phyloP scores from a whole-genome alignment of 1,284 basidiomycete species.

The Earliella scabrosa region DNA sequence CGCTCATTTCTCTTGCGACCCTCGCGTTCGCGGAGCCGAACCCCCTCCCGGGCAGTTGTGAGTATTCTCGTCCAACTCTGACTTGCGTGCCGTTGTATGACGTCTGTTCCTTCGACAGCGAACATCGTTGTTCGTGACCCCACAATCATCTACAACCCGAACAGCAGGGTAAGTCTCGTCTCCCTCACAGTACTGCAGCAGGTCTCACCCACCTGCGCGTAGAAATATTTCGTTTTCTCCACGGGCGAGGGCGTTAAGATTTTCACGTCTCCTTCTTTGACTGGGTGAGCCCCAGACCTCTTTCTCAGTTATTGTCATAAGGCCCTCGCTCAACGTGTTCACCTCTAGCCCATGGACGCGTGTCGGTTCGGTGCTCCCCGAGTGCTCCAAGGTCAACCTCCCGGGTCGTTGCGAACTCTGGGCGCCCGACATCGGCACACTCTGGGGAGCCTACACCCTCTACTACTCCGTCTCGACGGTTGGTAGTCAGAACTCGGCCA shows the following conservation, averaged over 20 bases:
- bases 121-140: constrained; percentile 4
- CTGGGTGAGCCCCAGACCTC: neutral
- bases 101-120: neutral
- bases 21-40: constrained; percentile 9
- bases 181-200: neutral
- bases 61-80: neutral
- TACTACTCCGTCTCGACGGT: constrained; percentile 39
- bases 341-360: constrained; percentile 11
- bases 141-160: constrained; percentile 2
- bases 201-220: neutral
- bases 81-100: neutral
- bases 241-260: constrained; percentile 2
- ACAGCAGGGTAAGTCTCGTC: neutral
- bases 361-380: constrained; percentile 17
- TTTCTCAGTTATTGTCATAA: no score
- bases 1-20: neutral
- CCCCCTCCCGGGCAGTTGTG: constrained; percentile 6
- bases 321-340: neutral
- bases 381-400: constrained; percentile 10
- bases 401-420: constrained; percentile 12
- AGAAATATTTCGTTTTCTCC: constrained; percentile 11
- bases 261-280: constrained; percentile 1
- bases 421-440: constrained; percentile 19
- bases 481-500: constrained; percentile 36
- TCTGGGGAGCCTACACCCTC: constrained; percentile 27